Evolutionary conservation across 768 basidiomycete species (phyloP).

Genomic region (Hemileccinum rubropunctum): DNA sequence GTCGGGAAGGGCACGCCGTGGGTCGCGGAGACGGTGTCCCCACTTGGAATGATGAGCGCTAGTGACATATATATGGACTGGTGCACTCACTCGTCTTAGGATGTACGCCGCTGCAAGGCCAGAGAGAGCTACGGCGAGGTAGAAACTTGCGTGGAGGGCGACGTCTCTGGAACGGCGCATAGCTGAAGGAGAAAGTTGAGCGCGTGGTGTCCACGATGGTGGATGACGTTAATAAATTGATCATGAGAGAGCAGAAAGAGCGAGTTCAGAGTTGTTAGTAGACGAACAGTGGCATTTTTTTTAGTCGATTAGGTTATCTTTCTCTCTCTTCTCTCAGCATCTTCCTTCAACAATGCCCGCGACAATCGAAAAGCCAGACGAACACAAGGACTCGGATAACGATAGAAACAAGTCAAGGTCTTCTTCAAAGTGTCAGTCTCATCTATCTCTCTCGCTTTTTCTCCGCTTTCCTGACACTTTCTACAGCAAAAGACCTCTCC

Average conservation of each 20-base stretch:
- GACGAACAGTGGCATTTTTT: no score
- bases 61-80: neutral
- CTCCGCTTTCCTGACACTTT: neutral
- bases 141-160: neutral
- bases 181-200: no score
- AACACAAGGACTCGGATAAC: slow-evolving; percentile 17
- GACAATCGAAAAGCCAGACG: slow-evolving; percentile 17
- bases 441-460: slow-evolving; percentile 1
- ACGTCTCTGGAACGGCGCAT: no score
- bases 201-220: neutral
- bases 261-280: neutral
- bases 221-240: neutral
- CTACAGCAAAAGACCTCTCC: slow-evolving; percentile 80
- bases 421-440: slow-evolving; percentile 32
- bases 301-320: slow-evolving; percentile 1
- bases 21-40: slow-evolving; percentile 5
- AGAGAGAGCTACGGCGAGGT: slow-evolving; percentile 12
- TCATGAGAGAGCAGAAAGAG: neutral
- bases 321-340: no score
- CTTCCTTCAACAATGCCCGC: slow-evolving; percentile 16
- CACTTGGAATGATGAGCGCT: slow-evolving; percentile 8
- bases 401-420: slow-evolving; percentile 28
- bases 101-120: slow-evolving; percentile 22
- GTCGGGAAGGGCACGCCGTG: neutral
- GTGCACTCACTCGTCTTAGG: slow-evolving; percentile 18